Conservation (phyloP, 306 rosid genomes). For the Luffa aegyptiaca region DNA sequence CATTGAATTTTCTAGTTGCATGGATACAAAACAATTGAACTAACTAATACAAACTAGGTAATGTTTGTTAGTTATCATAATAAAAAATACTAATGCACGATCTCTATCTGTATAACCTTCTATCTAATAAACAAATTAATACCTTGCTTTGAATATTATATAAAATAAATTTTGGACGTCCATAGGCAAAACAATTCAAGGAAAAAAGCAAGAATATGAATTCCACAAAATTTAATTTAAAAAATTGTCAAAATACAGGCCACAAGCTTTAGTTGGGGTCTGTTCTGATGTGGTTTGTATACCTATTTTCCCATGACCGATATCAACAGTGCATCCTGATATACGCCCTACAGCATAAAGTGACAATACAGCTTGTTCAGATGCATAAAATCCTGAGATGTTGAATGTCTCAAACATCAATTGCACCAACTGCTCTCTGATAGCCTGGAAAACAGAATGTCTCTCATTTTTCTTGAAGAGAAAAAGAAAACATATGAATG, state of each 20-base stretch:
- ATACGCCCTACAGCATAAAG: slow-evolving; percentile 93
- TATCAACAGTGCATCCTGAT: slow-evolving; percentile 94
- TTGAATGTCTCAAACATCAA: slow-evolving; percentile 98
- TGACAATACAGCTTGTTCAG: slow-evolving; percentile 92
- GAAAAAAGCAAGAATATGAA: neutral
- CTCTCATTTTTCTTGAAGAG: slow-evolving; percentile 5
- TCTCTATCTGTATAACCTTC: neutral
- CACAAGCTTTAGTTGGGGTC: slow-evolving; percentile 8
- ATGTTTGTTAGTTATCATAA: neutral
- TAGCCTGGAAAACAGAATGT: slow-evolving; percentile 44
- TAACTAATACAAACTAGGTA: neutral
- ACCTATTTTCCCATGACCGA: slow-evolving; percentile 99
- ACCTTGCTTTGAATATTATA: neutral
- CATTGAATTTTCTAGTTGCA: neutral
- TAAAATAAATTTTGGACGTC: neutral
- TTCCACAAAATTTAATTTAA: neutral
- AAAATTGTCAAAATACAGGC: neutral
- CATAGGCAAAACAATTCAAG: neutral
- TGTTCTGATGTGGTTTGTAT: slow-evolving; percentile 5
- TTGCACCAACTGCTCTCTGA: slow-evolving; percentile 92
- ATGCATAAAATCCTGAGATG: slow-evolving; percentile 97
- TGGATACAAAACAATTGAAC: neutral
- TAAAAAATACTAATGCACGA: neutral
- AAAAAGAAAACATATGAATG: neutral
- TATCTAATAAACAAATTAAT: neutral